phyloP scores from a whole-genome alignment of 2,329 filamentous ascomycete species.

The Plenodomus biglobosus region DNA sequence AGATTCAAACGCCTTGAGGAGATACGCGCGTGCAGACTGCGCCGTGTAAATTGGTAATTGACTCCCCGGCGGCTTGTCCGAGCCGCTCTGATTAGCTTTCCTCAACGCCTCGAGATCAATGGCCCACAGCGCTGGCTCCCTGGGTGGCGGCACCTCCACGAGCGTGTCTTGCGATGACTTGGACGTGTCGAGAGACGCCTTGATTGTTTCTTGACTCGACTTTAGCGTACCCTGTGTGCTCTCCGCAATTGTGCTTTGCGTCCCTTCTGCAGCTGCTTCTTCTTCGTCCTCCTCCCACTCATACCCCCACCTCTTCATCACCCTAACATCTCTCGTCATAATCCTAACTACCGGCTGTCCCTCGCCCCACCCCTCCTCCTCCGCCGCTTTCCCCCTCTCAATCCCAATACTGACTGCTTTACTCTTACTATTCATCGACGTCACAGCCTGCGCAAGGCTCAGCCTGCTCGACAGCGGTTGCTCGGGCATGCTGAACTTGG shows the following conservation, averaged over 20 bases:
- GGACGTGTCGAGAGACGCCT: too few relatives aligned
- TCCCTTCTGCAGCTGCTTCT: too few relatives aligned
- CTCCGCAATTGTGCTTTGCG: slow-evolving; percentile 11
- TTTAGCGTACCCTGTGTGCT: too few relatives aligned
- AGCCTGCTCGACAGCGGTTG: slow-evolving; percentile 82
- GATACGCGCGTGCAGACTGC: slow-evolving; percentile 64
- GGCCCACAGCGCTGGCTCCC: slow-evolving; percentile 58
- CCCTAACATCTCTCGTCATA: slow-evolving; percentile 71
- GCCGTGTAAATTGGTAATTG: slow-evolving; percentile 74
- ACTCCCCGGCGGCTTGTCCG: slow-evolving; percentile 25
- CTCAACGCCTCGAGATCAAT: slow-evolving; percentile 59
- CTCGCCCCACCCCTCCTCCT: slow-evolving; percentile 71
- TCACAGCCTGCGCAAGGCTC: slow-evolving; percentile 79
- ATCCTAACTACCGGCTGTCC: slow-evolving; percentile 74
- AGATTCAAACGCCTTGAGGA: slow-evolving; percentile 61
- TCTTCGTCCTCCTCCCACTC: slow-evolving; percentile 30
- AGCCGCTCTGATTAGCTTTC: slow-evolving; percentile 45
- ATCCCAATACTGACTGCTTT: slow-evolving; percentile 77
- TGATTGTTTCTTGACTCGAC: slow-evolving; percentile 17
- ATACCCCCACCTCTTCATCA: slow-evolving; percentile 78
- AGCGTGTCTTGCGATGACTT: slow-evolving; percentile 21
- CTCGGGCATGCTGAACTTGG: slow-evolving; percentile 81
- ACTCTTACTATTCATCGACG: slow-evolving; percentile 75
- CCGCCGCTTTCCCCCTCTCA: slow-evolving; percentile 63
- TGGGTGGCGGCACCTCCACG: slow-evolving; percentile 13